A percentile compares a stretch with the other conserved stretches of the same genome.
Evolutionary conservation across 2,329 filamentous ascomycete species (phyloP).

Genomic region (Neonectria punicea): DNA sequence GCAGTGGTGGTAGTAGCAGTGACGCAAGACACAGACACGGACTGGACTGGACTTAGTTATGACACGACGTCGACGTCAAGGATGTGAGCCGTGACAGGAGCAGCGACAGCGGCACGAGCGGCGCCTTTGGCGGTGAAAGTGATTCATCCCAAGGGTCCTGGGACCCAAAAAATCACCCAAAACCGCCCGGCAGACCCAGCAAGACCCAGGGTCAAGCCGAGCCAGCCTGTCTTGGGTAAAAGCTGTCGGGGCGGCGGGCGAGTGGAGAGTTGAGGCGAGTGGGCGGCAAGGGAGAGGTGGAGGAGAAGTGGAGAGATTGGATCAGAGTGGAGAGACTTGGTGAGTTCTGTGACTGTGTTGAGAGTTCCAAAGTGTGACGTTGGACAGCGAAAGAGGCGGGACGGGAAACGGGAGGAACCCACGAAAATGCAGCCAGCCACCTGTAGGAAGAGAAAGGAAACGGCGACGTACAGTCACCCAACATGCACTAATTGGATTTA

Average conservation of each 20-base stretch:
- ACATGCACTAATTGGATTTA: too few species aligned
- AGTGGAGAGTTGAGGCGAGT: conserved; percentile 14
- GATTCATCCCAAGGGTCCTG: conserved; percentile 34
- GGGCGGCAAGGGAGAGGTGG: conserved; percentile 5
- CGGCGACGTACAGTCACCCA: too few species aligned
- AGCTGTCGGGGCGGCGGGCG: conserved; percentile 17
- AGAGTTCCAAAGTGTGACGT: not conserved
- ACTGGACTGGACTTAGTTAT: conserved; percentile 31
- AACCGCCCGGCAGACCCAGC: not conserved
- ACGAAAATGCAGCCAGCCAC: not conserved
- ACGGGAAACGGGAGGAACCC: not conserved
- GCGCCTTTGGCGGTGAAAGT: conserved; percentile 44
- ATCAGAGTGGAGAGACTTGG: not conserved
- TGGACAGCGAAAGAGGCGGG: not conserved
- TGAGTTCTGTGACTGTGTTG: not conserved
- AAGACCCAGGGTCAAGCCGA: conserved; percentile 15
- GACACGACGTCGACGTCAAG: conserved; percentile 36
- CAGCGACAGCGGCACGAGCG: conserved; percentile 21
- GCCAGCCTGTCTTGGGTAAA: conserved; percentile 19
- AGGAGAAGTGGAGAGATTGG: conserved; percentile 17
- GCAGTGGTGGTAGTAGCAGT: not conserved
- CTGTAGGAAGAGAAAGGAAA: not conserved
- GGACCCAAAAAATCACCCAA: not conserved
- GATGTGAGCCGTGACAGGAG: conserved; percentile 6
- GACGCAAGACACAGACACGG: not conserved